phyloP scores from a whole-genome alignment of 306 rosid species.

The Vicia sativa region DNA sequence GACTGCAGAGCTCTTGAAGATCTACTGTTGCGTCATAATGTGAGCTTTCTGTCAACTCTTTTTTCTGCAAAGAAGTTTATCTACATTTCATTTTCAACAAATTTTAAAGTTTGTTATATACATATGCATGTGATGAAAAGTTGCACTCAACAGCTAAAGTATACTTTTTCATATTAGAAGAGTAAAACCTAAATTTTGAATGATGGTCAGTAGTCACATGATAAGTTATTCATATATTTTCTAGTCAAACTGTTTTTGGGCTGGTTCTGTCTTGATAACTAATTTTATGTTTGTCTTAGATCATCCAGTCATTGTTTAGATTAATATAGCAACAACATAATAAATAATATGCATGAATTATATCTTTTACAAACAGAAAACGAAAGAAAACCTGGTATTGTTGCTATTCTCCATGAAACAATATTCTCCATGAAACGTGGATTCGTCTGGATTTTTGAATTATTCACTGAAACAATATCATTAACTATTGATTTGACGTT shows the following conservation, averaged over 20 bases:
- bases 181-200: conserved; percentile 13
- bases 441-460: conserved; percentile 19
- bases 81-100: conserved; percentile 13
- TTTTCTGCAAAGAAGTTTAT: neutral
- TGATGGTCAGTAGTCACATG: neutral
- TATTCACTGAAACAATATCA: conserved; percentile 13
- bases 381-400: conserved; percentile 1
- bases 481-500: conserved; percentile 12
- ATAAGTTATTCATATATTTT: conserved; percentile 10
- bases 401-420: conserved; percentile 3
- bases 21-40: conserved; percentile 79
- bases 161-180: neutral
- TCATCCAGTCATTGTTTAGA: conserved; percentile 23
- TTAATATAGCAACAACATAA: conserved; percentile 30
- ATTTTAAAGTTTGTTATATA: neutral
- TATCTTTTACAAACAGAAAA: neutral
- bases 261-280: conserved; percentile 22
- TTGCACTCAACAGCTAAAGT: neutral
- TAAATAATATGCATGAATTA: conserved; percentile 14
- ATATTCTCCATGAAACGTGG: too few species aligned
- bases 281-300: conserved; percentile 17
- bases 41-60: conserved; percentile 44
- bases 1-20: conserved; percentile 82
- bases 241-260: conserved; percentile 11
- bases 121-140: conserved; percentile 17